These are phyloP conservation scores for Trichoderma atrobrunneum DNA, from an alignment of 2,329 filamentous ascomycete species.

Conservation along the genomic window DNA sequence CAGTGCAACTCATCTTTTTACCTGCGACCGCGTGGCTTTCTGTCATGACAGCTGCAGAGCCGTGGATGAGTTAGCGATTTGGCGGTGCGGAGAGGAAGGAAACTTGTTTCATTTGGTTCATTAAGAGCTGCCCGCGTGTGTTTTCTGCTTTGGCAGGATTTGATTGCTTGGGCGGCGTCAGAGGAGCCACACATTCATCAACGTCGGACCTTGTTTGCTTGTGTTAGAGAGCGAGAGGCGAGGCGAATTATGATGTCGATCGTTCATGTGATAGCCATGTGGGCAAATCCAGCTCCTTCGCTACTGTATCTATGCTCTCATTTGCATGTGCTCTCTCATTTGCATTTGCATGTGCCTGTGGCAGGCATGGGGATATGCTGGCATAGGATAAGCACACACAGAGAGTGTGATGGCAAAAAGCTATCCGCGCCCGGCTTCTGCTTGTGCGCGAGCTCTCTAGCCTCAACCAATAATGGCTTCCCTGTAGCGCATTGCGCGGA, in stretches of 20 bases:
- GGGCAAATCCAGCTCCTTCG: not conserved
- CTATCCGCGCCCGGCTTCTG: not conserved
- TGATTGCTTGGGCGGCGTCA: slow-evolving; percentile 42
- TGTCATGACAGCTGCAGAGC: slow-evolving; percentile 58
- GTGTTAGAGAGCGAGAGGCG: not conserved
- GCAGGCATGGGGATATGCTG: not conserved
- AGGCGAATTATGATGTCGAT: not conserved
- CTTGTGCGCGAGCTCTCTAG: not conserved
- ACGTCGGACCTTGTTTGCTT: not conserved
- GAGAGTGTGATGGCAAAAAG: not conserved
- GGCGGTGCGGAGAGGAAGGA: slow-evolving; percentile 53
- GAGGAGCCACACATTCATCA: slow-evolving; percentile 39
- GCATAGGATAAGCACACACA: not conserved
- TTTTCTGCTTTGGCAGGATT: slow-evolving; percentile 30
- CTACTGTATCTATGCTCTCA: not conserved
- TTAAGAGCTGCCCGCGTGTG: slow-evolving; percentile 59
- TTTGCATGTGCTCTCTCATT: not conserved
- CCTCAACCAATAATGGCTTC: not conserved
- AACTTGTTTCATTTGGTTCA: slow-evolving; percentile 41
- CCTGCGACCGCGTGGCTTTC: slow-evolving; percentile 63
- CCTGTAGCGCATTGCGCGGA: not conserved
- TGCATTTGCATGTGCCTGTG: not conserved
- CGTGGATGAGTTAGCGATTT: slow-evolving; percentile 65
- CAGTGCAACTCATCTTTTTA: slow-evolving; percentile 74
- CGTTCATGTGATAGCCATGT: not conserved